Conservation (phyloP, 306 rosid species). For the Quercus engelmannii region DNA sequence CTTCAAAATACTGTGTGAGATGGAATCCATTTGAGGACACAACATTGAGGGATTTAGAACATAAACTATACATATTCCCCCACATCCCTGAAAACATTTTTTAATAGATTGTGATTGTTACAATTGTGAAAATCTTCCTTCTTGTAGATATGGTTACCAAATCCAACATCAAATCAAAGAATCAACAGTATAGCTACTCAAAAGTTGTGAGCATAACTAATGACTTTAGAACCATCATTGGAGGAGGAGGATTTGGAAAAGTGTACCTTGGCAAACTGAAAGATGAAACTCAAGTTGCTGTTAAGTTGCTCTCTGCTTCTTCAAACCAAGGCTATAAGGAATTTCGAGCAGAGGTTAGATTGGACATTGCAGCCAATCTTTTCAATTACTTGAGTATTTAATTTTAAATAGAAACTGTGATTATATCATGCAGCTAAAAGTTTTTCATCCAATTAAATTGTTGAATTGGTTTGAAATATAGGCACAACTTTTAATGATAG, state of each 20-base stretch:
- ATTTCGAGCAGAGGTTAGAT: too few species aligned
- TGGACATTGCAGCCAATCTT: too few species aligned
- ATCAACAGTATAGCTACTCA: constrained; percentile 13
- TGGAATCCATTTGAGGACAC: neutral
- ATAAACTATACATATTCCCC: neutral
- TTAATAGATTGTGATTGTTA: accelerated
- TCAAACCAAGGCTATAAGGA: constrained; percentile 37
- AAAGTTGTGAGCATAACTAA: constrained; percentile 33
- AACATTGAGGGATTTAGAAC: neutral
- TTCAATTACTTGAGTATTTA: too few species aligned
- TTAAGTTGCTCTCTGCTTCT: constrained; percentile 37
- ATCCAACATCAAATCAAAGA: constrained; percentile 10
- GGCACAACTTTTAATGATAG: constrained; percentile 21
- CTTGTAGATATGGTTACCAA: neutral
- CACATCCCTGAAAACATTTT: neutral
- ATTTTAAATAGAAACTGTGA: too few species aligned
- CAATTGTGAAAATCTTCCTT: neutral
- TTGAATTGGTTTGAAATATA: neutral
- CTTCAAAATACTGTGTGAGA: neutral
- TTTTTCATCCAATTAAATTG: too few species aligned
- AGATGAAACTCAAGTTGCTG: constrained; percentile 33
- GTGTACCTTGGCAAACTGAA: constrained; percentile 28
- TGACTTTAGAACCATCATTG: constrained; percentile 31
- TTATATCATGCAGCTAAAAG: too few species aligned
- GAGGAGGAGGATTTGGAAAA: constrained; percentile 51